These are phyloP conservation scores for Coniochaeta sp. DNA, from an alignment of 2,329 filamentous ascomycete genomes.

Conservation along the genomic window DNA sequence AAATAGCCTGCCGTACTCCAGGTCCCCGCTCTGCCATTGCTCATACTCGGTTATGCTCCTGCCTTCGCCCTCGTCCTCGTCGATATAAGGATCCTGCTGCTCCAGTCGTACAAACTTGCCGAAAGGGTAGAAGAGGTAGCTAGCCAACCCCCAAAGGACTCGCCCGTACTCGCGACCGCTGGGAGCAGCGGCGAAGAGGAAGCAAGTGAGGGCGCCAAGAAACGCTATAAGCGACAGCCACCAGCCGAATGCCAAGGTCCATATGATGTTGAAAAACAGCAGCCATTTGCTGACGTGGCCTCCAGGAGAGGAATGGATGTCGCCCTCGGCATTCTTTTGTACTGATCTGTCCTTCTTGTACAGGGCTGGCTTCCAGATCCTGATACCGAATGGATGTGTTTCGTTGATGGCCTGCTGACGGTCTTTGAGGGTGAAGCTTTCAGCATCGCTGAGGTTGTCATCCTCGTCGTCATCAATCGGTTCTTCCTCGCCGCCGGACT, in stretches of 20 bases:
- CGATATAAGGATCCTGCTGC: conserved; percentile 86
- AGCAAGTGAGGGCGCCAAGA: conserved; percentile 68
- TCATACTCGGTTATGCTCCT: conserved; percentile 98
- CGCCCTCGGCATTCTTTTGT: conserved; percentile 89
- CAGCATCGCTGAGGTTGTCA: conserved; percentile 75
- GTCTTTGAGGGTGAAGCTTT: conserved; percentile 96
- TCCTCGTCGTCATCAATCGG: conserved; percentile 59
- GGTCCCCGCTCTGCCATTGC: conserved; percentile 95
- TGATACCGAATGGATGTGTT: conserved; percentile 96
- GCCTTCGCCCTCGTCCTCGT: conserved; percentile 92
- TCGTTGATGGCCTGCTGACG: conserved; percentile 97
- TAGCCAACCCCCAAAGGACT: conserved; percentile 74
- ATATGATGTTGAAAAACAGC: conserved; percentile 79
- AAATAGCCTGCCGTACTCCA: conserved; percentile 92
- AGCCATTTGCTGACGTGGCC: conserved; percentile 79
- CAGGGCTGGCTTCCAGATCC: conserved; percentile 95
- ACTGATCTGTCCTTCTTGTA: conserved; percentile 98
- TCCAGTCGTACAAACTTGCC: conserved; percentile 92
- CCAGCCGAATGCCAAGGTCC: conserved; percentile 92
- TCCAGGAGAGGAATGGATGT: conserved; percentile 92
- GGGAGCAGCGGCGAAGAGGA: conserved; percentile 68
- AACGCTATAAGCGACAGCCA: conserved; percentile 80
- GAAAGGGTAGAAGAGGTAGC: conserved; percentile 92
- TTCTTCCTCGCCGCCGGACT: conserved; percentile 37
- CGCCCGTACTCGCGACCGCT: conserved; percentile 81